These are phyloP conservation scores for Fomes fomentarius DNA, from an alignment of 1,284 basidiomycete genomes.

Conservation along the genomic window DNA sequence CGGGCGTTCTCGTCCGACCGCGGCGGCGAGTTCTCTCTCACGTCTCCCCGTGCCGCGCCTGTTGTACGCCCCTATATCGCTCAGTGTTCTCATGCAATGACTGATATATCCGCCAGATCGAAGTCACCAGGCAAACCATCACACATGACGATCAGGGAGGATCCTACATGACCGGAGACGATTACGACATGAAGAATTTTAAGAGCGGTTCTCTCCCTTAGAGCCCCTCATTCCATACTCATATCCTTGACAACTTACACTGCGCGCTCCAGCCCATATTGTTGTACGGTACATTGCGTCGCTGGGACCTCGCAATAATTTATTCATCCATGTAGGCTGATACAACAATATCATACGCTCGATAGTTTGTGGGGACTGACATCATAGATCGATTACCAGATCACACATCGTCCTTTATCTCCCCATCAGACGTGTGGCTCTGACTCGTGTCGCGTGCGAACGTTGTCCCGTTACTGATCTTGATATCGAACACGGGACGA, in stretches of 20 bases:
- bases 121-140: constrained; percentile 11
- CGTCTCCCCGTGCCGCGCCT: not conserved
- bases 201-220: constrained; percentile 8
- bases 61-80: not conserved
- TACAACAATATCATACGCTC: too few relatives aligned
- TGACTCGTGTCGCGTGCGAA: too few relatives aligned
- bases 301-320: not conserved
- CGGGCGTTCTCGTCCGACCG: not conserved
- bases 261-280: not conserved
- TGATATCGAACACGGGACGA: too few relatives aligned
- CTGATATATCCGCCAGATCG: not conserved
- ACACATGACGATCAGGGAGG: constrained; percentile 4
- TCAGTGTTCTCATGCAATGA: not conserved
- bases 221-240: not conserved
- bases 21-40: not conserved
- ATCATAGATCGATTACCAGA: too few relatives aligned
- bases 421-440: too few relatives aligned
- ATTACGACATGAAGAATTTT: constrained; percentile 6
- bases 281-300: not conserved
- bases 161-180: not conserved
- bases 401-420: too few relatives aligned
- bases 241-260: not conserved
- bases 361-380: too few relatives aligned
- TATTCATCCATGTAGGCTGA: too few relatives aligned
- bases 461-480: too few relatives aligned